phyloP scores from a whole-genome alignment of 1,284 basidiomycete species.

The Leccinum variabile region DNA sequence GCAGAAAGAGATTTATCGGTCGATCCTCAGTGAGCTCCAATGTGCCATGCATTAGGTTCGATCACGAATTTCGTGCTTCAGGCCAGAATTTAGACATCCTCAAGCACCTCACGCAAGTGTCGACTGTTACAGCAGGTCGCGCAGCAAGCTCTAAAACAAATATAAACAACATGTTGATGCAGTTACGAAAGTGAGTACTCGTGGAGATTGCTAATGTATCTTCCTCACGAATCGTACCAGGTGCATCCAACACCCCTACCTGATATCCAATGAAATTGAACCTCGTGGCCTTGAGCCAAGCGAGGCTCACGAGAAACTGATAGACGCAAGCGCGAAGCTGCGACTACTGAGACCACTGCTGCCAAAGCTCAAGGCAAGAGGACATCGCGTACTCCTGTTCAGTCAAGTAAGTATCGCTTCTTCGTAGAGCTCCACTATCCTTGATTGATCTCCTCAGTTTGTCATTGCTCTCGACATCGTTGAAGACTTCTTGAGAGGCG shows the following conservation, averaged over 20 bases:
- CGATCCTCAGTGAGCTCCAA: slow-evolving; percentile 61
- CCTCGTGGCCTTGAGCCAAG: slow-evolving; percentile 58
- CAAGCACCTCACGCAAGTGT: slow-evolving; percentile 52
- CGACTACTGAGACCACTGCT: slow-evolving; percentile 80
- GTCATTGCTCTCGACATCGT: slow-evolving; percentile 88
- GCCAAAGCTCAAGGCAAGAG: slow-evolving; percentile 84
- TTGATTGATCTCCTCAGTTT: slow-evolving; percentile 57
- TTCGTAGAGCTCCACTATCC: not conserved
- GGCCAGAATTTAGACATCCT: slow-evolving; percentile 71
- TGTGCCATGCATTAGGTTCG: not conserved
- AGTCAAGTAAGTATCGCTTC: slow-evolving; percentile 73
- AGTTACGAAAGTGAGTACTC: slow-evolving; percentile 70
- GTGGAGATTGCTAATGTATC: not conserved
- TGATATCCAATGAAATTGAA: slow-evolving; percentile 82
- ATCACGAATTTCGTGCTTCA: slow-evolving; percentile 31
- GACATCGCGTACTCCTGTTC: slow-evolving; percentile 95
- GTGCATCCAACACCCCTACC: slow-evolving; percentile 89
- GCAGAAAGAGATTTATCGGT: slow-evolving; percentile 89
- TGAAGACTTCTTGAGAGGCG: slow-evolving; percentile 91
- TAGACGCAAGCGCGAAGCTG: slow-evolving; percentile 87
- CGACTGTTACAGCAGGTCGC: slow-evolving; percentile 35
- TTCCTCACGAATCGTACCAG: slow-evolving; percentile 39
- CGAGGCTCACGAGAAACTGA: slow-evolving; percentile 77
- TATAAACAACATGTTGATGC: slow-evolving; percentile 84
- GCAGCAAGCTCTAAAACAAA: slow-evolving; percentile 45